phyloP scores from a whole-genome alignment of 2,329 filamentous ascomycete species.

The Chaetothyriales sp. region DNA sequence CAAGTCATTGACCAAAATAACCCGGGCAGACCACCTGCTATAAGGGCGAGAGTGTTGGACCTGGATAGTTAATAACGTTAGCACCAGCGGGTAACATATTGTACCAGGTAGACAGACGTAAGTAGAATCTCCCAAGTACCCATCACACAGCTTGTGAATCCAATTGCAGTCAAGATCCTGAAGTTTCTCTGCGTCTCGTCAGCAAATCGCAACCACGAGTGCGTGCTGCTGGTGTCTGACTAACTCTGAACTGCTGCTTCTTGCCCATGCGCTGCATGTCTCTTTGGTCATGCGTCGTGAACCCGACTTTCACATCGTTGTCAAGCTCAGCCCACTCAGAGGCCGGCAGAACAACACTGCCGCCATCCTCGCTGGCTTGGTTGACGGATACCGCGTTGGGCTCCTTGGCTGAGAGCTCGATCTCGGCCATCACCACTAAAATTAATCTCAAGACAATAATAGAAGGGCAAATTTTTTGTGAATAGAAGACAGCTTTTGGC shows the following conservation, averaged over 20 bases:
- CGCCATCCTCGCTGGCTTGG: too few relatives aligned
- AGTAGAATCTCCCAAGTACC: conserved; percentile 5
- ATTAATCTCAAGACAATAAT: too few relatives aligned
- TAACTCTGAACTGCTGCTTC: conserved; percentile 24
- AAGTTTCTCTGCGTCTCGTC: conserved; percentile 16
- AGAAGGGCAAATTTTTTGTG: too few relatives aligned
- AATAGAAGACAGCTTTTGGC: too few relatives aligned
- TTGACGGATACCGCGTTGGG: too few relatives aligned
- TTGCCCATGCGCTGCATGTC: conserved; percentile 39
- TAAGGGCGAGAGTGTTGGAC: conserved; percentile 1
- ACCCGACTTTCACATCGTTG: background rate
- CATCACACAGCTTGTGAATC: conserved; percentile 3
- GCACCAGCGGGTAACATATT: background rate
- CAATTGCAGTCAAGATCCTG: conserved; percentile 3
- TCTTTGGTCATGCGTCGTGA: conserved; percentile 21
- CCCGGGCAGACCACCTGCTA: conserved; percentile 1
- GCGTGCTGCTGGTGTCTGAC: too few relatives aligned
- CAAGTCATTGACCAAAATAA: conserved; percentile 3
- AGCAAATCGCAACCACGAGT: too few relatives aligned
- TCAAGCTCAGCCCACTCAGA: too few relatives aligned
- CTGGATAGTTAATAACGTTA: background rate
- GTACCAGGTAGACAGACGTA: background rate
- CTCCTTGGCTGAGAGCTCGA: too few relatives aligned
- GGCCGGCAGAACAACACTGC: too few relatives aligned
- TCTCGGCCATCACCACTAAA: too few relatives aligned